phyloP scores from a whole-genome alignment of 495 filamentous ascomycete genomes.

The Podospora sp. region DNA sequence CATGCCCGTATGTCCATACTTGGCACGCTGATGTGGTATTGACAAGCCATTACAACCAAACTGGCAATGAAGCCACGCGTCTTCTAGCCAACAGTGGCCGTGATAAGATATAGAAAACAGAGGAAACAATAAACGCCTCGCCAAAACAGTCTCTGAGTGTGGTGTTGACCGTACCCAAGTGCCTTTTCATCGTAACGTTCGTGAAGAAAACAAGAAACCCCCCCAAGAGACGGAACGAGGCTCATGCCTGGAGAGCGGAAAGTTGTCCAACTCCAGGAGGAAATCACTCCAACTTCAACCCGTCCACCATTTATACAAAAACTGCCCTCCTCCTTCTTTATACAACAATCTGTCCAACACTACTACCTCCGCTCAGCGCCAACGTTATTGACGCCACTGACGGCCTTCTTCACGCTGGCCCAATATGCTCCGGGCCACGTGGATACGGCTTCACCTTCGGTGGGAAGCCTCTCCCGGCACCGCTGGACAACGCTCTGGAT shows the following conservation, averaged over 20 bases:
- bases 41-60: constrained; percentile 4
- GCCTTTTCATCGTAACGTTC: constrained; percentile 15
- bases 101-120: background rate
- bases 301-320: background rate
- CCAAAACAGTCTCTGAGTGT: constrained; percentile 4
- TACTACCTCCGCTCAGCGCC: constrained; percentile 18
- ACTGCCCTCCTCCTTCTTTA: background rate
- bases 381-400: constrained; percentile 16
- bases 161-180: constrained; percentile 6
- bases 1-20: background rate
- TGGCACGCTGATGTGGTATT: constrained; percentile 12
- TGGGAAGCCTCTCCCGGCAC: constrained; percentile 68
- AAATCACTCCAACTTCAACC: background rate
- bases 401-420: constrained; percentile 54
- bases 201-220: constrained; percentile 10
- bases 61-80: background rate
- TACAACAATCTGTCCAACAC: constrained; percentile 6
- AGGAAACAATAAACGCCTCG: constrained; percentile 11
- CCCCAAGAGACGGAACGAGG: background rate
- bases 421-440: constrained; percentile 65
- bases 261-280: background rate
- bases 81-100: background rate
- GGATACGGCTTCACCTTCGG: constrained; percentile 65
- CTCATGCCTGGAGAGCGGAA: background rate
- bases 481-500: constrained; percentile 76